Base-by-base conservation (phyloP, 2,329 filamentous ascomycete genomes). In the Fusarium torulosum region DNA sequence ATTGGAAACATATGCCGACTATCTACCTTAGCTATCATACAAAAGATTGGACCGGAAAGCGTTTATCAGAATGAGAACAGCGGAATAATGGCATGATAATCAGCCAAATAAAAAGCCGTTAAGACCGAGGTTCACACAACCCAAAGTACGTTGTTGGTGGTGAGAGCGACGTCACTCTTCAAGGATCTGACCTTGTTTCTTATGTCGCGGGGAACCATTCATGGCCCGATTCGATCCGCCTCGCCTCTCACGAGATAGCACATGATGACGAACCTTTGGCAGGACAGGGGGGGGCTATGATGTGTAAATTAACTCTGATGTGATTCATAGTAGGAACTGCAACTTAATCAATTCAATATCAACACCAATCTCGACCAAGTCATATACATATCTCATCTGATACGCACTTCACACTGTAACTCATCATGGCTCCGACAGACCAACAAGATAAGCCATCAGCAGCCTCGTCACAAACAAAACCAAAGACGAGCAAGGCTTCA, bases 141-240 rank as follows among this genome's bases (percentile, higher is more conserved):
- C 7, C 47, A 7, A 52, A 7, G 17, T 29, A 21, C 23, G 56
- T 41, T 51, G 45, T 15, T 47, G 43, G 49, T 50, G 33, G 43
- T 63, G 62, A 51, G 57, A 43, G 49, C 71, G 71, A 73, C 71
- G 71, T 73, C 71, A 73, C 71, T 59, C 37, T 56, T 49, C 69
- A 49, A 63, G 67, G 71, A 68, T 70, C 55, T 54, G 38, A 67
- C 61, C 71, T 63, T 67, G 70, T 73, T 73, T 73, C 52, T 54
- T 58, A 25, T 54, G 41, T 63, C 70, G 59, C 52, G 55, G 68
- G 70, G 70, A 55, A 56, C 50, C 41, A 56, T 59, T 43, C 35
- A 69, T 67, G 38, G 47, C 45, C 67, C 64, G 61, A 72, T 72
- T 62, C 57, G 63, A 68, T 71, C 55, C 56, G 63, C 29, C 29